Evolutionary conservation across 257 asterid genomes (phyloP).

Genomic region (Leonotis leonurus): DNA sequence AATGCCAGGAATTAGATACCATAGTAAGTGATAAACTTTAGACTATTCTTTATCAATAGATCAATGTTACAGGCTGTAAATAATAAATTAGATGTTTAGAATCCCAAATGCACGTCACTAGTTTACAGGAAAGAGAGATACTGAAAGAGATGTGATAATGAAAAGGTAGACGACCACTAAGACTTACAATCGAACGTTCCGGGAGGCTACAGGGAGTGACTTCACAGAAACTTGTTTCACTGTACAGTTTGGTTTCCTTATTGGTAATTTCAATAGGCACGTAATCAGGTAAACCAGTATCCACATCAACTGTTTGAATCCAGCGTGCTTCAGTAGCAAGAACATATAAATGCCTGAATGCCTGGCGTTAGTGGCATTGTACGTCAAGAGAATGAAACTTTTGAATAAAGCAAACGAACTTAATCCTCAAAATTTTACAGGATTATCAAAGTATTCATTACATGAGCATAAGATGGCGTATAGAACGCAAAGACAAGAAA

Average conservation of each 20-base stretch:
- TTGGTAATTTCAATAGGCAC: slow-evolving; percentile 87
- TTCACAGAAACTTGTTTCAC: slow-evolving; percentile 90
- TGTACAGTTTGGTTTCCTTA: slow-evolving; percentile 68
- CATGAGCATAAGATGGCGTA: slow-evolving; percentile 3
- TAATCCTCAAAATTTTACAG: neutral
- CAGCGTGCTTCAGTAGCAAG: slow-evolving; percentile 98
- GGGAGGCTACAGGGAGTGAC: slow-evolving; percentile 97
- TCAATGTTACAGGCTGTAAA: neutral
- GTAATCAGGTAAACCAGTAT: slow-evolving; percentile 87
- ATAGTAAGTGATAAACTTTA: neutral
- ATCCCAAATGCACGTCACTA: neutral
- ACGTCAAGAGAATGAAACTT: slow-evolving; percentile 2
- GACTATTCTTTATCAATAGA: neutral
- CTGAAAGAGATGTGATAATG: neutral
- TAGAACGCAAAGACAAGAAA: neutral
- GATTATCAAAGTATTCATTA: neutral
- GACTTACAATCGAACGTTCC: slow-evolving; percentile 85
- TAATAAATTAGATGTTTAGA: slow-evolving; percentile 3
- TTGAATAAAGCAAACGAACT: neutral
- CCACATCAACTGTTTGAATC: slow-evolving; percentile 96
- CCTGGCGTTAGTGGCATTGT: slow-evolving; percentile 38
- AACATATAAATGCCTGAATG: slow-evolving; percentile 95
- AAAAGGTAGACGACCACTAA: neutral
- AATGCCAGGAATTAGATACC: neutral
- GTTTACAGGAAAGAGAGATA: neutral